Evolutionary conservation across 2,329 filamentous ascomycete species (phyloP).

Genomic region (Fusarium irregulare): DNA sequence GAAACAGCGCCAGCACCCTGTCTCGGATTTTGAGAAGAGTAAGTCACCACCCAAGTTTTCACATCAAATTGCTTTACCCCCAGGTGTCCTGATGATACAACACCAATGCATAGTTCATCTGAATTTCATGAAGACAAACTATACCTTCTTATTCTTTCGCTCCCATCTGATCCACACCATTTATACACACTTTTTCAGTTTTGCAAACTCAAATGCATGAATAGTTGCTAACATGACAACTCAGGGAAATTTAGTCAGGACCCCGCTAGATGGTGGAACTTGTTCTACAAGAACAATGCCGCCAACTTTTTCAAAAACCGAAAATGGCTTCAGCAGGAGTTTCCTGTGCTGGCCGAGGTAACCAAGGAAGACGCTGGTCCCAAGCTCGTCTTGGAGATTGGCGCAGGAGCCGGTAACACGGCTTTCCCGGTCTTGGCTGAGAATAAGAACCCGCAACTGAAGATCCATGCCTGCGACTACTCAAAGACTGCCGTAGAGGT

Average conservation of each 20-base stretch:
- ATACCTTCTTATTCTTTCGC: slow-evolving; percentile 73
- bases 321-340: slow-evolving; percentile 97
- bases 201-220: slow-evolving; percentile 17
- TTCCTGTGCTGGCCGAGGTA: slow-evolving; percentile 84
- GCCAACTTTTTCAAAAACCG: slow-evolving; percentile 99
- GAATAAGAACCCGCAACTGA: slow-evolving; percentile 85
- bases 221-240: slow-evolving; percentile 54
- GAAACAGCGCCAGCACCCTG: slow-evolving; percentile 85
- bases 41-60: slow-evolving; percentile 51
- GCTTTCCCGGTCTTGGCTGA: slow-evolving; percentile 89
- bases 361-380: slow-evolving; percentile 76
- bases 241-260: slow-evolving; percentile 85
- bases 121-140: slow-evolving; percentile 72
- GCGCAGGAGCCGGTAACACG: slow-evolving; percentile 95
- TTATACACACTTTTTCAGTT: slow-evolving; percentile 29
- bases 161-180: slow-evolving; percentile 71
- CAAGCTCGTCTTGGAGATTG: slow-evolving; percentile 84
- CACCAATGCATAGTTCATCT: slow-evolving; percentile 77
- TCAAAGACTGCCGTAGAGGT: slow-evolving; percentile 95
- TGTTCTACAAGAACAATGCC: slow-evolving; percentile 98
- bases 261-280: slow-evolving; percentile 97
- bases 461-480: slow-evolving; percentile 94
- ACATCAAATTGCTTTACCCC: slow-evolving; percentile 12
- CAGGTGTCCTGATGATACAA: slow-evolving; percentile 67
- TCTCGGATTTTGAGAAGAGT: slow-evolving; percentile 93